Evolutionary conservation across 495 filamentous ascomycete genomes (phyloP).

Genomic region (Usnea hakonensis): DNA sequence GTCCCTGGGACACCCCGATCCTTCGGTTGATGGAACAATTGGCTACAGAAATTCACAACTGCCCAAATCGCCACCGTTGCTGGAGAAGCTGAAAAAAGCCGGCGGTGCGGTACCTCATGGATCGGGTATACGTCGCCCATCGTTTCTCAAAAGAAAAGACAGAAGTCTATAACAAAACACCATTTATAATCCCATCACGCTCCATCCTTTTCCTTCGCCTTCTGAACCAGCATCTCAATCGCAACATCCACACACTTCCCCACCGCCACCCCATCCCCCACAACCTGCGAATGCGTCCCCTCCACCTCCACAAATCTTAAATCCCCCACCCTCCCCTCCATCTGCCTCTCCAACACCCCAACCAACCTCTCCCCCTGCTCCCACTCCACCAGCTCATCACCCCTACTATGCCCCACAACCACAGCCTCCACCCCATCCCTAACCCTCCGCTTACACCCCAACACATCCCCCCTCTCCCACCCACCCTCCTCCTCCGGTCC

Average conservation of each 20-base stretch:
- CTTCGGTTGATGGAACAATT: background rate
- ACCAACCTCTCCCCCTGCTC: slow-evolving; percentile 46
- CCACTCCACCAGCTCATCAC: slow-evolving; percentile 54
- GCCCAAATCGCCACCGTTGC: background rate
- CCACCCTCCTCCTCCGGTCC: slow-evolving; percentile 38
- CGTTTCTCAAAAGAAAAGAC: background rate
- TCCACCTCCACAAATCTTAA: slow-evolving; percentile 37
- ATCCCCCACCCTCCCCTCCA: slow-evolving; percentile 27
- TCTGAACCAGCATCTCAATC: slow-evolving; percentile 43
- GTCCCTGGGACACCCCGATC: too few relatives aligned
- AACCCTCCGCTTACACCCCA: slow-evolving; percentile 31
- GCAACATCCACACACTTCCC: slow-evolving; percentile 43
- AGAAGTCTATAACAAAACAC: background rate
- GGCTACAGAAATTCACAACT: background rate
- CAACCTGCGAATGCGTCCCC: slow-evolving; percentile 59
- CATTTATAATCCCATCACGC: background rate
- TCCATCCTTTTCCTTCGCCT: slow-evolving; percentile 33
- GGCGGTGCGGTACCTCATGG: background rate
- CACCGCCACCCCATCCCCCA: slow-evolving; percentile 45
- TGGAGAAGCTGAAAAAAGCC: background rate
- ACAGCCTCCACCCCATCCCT: slow-evolving; percentile 41
- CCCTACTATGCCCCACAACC: slow-evolving; percentile 51
- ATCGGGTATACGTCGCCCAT: background rate
- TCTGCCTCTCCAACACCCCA: slow-evolving; percentile 26
- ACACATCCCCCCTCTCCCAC: slow-evolving; percentile 50